These are phyloP conservation scores for Colletotrichum eremochloae DNA, from an alignment of 2,329 filamentous ascomycete genomes.

Conservation along the genomic window DNA sequence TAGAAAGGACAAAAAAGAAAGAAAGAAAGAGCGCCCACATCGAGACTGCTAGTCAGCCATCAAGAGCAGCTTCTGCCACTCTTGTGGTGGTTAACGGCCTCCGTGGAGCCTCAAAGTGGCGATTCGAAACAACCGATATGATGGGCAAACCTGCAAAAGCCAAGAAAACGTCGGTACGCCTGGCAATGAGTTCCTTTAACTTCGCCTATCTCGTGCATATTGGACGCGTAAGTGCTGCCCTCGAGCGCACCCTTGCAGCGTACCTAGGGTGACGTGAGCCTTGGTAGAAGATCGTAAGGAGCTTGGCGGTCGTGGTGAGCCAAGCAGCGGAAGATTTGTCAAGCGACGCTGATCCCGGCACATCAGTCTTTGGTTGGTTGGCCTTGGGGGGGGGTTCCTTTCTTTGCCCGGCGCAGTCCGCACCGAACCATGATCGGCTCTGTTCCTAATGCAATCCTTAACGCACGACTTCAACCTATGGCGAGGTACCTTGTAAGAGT, in stretches of 20 bases:
- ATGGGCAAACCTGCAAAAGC: slow-evolving; percentile 4
- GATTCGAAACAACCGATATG: neutral
- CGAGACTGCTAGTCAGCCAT: neutral
- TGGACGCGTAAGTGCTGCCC: neutral
- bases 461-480: neutral
- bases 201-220: slow-evolving; percentile 22
- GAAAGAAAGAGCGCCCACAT: too few species aligned
- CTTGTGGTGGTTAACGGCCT: neutral
- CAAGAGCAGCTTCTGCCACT: neutral
- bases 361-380: neutral
- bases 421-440: neutral
- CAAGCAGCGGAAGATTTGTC: slow-evolving; percentile 31
- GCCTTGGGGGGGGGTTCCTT: neutral
- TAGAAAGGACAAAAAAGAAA: neutral
- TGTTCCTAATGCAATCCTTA: neutral
- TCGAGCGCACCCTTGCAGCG: slow-evolving; percentile 15
- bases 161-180: slow-evolving; percentile 9
- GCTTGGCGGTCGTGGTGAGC: slow-evolving; percentile 30
- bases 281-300: slow-evolving; percentile 38
- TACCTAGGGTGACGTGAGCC: slow-evolving; percentile 1
- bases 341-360: slow-evolving; percentile 36
- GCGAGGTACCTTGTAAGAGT: neutral
- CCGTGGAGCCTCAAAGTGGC: neutral
- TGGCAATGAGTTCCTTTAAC: neutral
- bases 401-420: too few species aligned